A percentile compares a stretch with the other conserved stretches of the same genome.
Conservation (phyloP, 202 grass and related monocot species). For the Zoysia matrella region DNA sequence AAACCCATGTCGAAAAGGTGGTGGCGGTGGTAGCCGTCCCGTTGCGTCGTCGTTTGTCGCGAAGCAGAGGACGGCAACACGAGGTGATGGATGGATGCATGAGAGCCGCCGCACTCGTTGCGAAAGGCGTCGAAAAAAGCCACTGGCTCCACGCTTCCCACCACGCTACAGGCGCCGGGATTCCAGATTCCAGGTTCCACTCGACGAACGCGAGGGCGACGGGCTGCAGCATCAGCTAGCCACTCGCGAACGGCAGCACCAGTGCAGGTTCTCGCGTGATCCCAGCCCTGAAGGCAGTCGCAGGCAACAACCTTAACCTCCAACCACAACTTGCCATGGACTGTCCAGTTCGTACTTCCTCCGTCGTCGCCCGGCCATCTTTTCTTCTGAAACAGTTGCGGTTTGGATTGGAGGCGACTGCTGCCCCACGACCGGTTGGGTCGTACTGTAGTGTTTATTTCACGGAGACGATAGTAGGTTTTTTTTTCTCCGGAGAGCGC, state of each 20-base stretch:
- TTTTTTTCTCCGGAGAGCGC: background rate
- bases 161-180: background rate
- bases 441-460: background rate
- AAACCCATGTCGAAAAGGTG: background rate
- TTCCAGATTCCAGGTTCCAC: constrained; percentile 45
- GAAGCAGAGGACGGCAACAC: constrained; percentile 1
- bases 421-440: background rate
- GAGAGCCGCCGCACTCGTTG: constrained; percentile 12
- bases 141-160: background rate
- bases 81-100: no score
- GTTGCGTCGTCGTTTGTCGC: background rate
- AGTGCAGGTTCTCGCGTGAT: constrained; percentile 20
- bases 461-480: background rate
- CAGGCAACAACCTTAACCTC: background rate
- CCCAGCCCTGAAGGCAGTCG: background rate
- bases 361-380: background rate
- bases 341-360: background rate
- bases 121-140: constrained; percentile 16
- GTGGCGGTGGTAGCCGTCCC: no score
- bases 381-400: background rate
- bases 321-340: background rate
- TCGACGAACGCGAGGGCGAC: background rate
- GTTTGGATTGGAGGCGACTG: background rate
- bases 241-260: background rate
- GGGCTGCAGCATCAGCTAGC: background rate